These are phyloP conservation scores for Ceratobasidium sp. DNA, from an alignment of 1,284 basidiomycete genomes.

Conservation along the genomic window DNA sequence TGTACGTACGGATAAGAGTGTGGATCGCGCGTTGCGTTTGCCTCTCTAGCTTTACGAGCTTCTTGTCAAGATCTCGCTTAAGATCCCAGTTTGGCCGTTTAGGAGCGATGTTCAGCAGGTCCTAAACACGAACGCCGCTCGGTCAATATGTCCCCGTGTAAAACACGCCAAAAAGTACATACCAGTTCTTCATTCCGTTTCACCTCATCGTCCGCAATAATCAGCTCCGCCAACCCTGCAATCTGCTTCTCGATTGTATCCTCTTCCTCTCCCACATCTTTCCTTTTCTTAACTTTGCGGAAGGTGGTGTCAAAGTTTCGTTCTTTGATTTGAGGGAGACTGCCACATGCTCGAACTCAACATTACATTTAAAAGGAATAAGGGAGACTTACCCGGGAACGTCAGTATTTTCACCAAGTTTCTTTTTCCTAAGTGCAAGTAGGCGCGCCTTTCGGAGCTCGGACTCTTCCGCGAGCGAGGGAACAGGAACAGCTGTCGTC, in stretches of 20 bases:
- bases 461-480: conserved; percentile 81
- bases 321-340: conserved; percentile 63
- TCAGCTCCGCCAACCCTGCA: conserved; percentile 82
- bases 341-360: conserved; percentile 20
- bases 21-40: conserved; percentile 93
- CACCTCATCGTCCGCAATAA: conserved; percentile 87
- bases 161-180: conserved; percentile 53
- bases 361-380: conserved; percentile 28
- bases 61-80: conserved; percentile 92
- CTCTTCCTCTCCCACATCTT: conserved; percentile 68
- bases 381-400: conserved; percentile 55
- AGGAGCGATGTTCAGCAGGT: conserved; percentile 96
- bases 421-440: conserved; percentile 80
- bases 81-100: conserved; percentile 98
- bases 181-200: conserved; percentile 88
- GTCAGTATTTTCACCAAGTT: conserved; percentile 66
- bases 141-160: not conserved
- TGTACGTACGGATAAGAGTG: conserved; percentile 83
- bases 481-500: conserved; percentile 49
- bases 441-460: conserved; percentile 89
- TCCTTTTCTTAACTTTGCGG: conserved; percentile 76
- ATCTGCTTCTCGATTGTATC: conserved; percentile 92
- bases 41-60: conserved; percentile 87
- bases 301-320: conserved; percentile 90
- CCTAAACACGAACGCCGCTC: conserved; percentile 61